Evolutionary conservation across 257 asterid genomes (phyloP), one percentile per base, ranked within the genome.

Genomic region (Verbena officinalis): DNA sequence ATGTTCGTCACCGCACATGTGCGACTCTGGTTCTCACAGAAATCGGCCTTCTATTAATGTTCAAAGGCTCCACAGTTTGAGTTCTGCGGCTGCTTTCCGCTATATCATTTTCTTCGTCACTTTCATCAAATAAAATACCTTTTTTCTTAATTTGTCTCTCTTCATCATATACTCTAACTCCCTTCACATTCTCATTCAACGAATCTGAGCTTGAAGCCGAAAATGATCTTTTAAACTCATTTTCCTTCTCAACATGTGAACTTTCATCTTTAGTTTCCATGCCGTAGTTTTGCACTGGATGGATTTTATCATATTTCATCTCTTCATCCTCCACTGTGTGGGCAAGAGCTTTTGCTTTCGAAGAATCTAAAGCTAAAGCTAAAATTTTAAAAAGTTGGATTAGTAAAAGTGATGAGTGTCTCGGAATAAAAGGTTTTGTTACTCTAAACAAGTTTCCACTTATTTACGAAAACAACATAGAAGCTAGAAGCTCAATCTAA

Each of bases 121-220:
- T 81, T 55, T 71, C 88, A 67, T 81, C 84, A 40, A 75, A 84
- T 22, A 40, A 68, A 7, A 52, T 30, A 11, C 59, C 72, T 17
- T 24, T 69, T 53, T 65, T 53, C 70, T 68, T 68, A 42, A 30
- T 73, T 52, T 60, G 63, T 0, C 48, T 62, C 67, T 68, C 81
- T 4, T 64, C 73, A 21, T 65, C 67, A 4, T 30, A 6, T 48
- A 50, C 8, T 17, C 59, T 40, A 10, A 14, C 53, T 24, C 59
- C 69, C 36, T 59, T 60, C 36, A 42, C 69, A 8, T 56, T 50
- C 4, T 75, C 70, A 8, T 80, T 84, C 9, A 20, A 53, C 2
- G 84, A 78, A 61, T 82, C 87, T 55, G 78, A 70, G 74, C 87
- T 90, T 22, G 88, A 77, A 54, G 5, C 62, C 19, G 91, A 83